Evolutionary conservation across 306 rosid genomes (phyloP).

Genomic region (Sechiopsis laciniata): DNA sequence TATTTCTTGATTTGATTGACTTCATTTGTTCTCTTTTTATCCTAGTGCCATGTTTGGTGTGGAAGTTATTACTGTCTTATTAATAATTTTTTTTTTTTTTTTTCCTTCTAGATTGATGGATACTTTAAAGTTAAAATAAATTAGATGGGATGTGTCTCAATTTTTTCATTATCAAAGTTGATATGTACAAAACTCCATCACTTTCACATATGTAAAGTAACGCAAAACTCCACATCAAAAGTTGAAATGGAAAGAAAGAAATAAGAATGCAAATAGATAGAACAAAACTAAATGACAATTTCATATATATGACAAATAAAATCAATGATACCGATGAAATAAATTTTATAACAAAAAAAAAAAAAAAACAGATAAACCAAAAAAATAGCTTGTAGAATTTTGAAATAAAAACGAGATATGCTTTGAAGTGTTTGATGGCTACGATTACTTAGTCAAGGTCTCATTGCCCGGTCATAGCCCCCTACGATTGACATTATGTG

Average conservation of each 20-base stretch:
- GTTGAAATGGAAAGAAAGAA: neutral
- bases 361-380: no score
- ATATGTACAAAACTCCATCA: neutral
- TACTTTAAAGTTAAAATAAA: no score
- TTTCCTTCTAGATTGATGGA: neutral
- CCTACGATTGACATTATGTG: no score
- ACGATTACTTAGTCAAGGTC: no score
- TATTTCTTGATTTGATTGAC: slow-evolving; percentile 11
- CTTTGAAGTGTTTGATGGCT: no score
- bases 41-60: neutral
- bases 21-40: neutral
- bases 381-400: no score
- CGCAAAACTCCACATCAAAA: neutral
- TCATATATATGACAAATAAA: neutral
- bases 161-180: neutral
- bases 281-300: neutral
- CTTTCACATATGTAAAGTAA: neutral
- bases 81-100: no score
- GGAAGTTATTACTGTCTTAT: neutral
- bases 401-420: no score
- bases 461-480: no score
- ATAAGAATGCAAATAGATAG: neutral
- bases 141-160: no score
- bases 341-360: no score
- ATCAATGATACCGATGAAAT: neutral